Conservation (phyloP, 179 eudicot genomes). For the Silene noctiflora region DNA sequence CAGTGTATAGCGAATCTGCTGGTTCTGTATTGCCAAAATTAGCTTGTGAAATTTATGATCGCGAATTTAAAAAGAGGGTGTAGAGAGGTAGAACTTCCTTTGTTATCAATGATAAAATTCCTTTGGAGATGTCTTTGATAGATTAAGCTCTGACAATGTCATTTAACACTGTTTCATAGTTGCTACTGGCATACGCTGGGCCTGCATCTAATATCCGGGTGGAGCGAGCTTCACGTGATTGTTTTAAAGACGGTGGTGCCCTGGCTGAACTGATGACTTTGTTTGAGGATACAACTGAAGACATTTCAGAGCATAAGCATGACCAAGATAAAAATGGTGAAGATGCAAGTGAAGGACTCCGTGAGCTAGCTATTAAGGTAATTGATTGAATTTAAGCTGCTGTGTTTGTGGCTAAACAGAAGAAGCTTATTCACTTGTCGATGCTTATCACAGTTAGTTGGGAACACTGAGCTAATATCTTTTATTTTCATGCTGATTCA, state of each 20-base stretch:
- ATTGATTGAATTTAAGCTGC: constrained; percentile 1
- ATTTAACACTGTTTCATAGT: constrained; percentile 35
- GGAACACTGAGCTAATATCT: not conserved
- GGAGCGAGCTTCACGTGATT: constrained; percentile 67
- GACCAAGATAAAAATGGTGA: constrained; percentile 29
- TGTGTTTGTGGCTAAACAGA: not conserved
- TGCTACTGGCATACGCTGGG: constrained; percentile 80
- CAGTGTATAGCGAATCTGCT: not conserved
- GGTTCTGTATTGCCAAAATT: not conserved
- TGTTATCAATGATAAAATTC: not conserved
- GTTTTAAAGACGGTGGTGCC: constrained; percentile 69
- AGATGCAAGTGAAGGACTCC: constrained; percentile 25
- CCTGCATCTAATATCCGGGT: constrained; percentile 79
- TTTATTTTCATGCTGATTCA: not conserved
- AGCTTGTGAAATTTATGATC: not conserved
- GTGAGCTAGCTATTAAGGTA: constrained; percentile 52
- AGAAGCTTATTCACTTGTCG: not conserved
- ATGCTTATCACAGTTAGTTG: not conserved
- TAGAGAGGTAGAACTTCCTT: not conserved
- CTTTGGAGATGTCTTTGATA: not conserved
- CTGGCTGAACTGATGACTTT: constrained; percentile 64
- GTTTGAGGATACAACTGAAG: constrained; percentile 41
- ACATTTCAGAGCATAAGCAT: constrained; percentile 23
- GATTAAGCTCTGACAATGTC: not conserved
- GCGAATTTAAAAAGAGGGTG: not conserved